Base-by-base conservation (phyloP, 768 basidiomycete genomes). In the Tricholoma matsutake region DNA sequence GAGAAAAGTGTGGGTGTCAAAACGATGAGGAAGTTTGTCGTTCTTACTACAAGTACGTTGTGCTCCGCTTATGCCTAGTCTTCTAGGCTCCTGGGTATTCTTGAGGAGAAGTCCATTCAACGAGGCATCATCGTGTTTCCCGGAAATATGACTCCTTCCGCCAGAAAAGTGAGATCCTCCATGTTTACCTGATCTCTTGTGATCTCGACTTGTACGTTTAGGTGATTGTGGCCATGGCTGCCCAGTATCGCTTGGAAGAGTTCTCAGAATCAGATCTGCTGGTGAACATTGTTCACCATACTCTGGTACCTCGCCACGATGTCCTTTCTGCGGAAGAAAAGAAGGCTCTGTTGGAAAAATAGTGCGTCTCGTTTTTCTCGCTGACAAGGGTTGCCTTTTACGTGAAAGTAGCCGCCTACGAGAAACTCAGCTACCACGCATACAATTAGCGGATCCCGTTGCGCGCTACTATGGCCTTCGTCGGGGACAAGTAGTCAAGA, bases 401-500 rank as follows among this genome's bases (percentile, higher is more conserved):
- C 67, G 61, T 63, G 25, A 58, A 43, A 61, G 57, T 68, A 99
- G 96, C 77, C 96, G 97, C 63, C 78, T 99, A 60, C 96, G 96
- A 75, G 97, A 98, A 72, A 98, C 96, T 1, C 97, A 99, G 70
- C 81, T 99, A 59, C 97, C 97, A 53, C 92, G 97, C 22, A 98
- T 99, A 64, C 96, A 98, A 76, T 75, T 97, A 45, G 87, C 89
- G 28, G 97, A 99, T 74, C 97, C 97, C 9, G 96, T 99, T n/a
- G 94, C 97, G 43, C 86, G 96, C 61, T 98, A 99, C 75, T 99
- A 98, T 78, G 97, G 97, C 56, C 85, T 99, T 60, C 84, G 87
- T 68, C 86, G 97, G 54, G 96, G 96, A 28, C 94, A 96, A 73
- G 97, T 99, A 52, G 97, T 99, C 75, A 98, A 97, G 81, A 98